These are phyloP conservation scores for Trichoderma asperellum DNA, from an alignment of 2,329 filamentous ascomycete genomes.

Conservation along the genomic window DNA sequence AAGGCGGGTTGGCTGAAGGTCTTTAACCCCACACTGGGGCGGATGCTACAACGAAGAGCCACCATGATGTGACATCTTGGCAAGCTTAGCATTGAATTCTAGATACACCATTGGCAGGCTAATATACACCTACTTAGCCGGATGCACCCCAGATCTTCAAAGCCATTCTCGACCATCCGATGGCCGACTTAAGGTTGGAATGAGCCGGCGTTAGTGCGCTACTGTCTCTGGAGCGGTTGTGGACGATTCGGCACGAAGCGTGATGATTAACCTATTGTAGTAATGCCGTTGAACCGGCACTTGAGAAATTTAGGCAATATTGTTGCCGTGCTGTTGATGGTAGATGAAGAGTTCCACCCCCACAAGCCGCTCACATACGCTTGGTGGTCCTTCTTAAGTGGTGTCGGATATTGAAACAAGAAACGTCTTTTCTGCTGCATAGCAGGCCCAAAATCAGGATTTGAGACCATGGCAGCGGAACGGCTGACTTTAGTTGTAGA, in stretches of 20 bases:
- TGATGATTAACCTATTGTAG: not conserved
- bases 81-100: not conserved
- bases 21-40: not conserved
- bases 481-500: not conserved
- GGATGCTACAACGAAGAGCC: not conserved
- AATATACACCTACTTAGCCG: constrained; percentile 8
- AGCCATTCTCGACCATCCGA: not conserved
- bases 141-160: constrained; percentile 19
- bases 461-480: not conserved
- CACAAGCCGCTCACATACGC: not conserved
- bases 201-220: not conserved
- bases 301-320: constrained; percentile 17
- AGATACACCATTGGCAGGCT: not conserved
- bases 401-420: not conserved
- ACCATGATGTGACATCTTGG: not conserved
- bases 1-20: not conserved
- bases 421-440: not conserved
- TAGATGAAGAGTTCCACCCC: not conserved
- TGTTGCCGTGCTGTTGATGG: not conserved
- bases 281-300: not conserved
- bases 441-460: not conserved
- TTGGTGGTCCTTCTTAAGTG: not conserved
- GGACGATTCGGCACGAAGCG: not conserved
- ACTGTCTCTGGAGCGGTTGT: not conserved
- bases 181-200: not conserved